Conservation (phyloP, 2,329 filamentous ascomycete species). For the Tolypocladium cylindrosporum region DNA sequence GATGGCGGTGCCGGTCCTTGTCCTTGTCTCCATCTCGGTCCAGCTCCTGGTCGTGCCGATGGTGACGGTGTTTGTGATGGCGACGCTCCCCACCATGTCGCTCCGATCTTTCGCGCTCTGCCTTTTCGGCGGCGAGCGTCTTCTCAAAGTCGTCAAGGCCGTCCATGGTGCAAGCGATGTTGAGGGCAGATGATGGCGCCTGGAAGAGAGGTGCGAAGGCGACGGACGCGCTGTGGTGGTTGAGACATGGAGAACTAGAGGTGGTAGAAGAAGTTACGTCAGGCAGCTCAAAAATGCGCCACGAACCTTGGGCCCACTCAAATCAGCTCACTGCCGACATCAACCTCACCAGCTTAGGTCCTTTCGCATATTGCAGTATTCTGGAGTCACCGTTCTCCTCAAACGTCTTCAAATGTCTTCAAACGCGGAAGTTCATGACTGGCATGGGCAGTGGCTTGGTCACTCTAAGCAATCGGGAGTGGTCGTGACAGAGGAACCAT, state of each 20-base stretch:
- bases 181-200: neutral
- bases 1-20: slow-evolving; percentile 18
- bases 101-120: slow-evolving; percentile 37
- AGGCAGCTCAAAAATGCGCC: neutral
- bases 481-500: too few relatives aligned
- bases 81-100: slow-evolving; percentile 33
- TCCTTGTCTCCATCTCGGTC: slow-evolving; percentile 21
- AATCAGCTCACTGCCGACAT: neutral
- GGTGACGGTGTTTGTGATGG: slow-evolving; percentile 35
- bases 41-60: slow-evolving; percentile 29
- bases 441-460: too few relatives aligned
- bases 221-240: neutral
- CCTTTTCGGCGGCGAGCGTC: slow-evolving; percentile 56
- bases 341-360: too few relatives aligned
- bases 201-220: neutral
- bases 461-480: too few relatives aligned
- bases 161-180: slow-evolving; percentile 30
- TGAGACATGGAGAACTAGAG: neutral
- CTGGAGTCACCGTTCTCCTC: too few relatives aligned
- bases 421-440: too few relatives aligned
- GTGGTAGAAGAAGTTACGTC: neutral
- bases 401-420: too few relatives aligned
- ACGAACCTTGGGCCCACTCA: neutral
- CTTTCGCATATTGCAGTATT: too few relatives aligned
- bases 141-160: slow-evolving; percentile 68